Conservation (phyloP, 108 stramenopile species). For the Skeletonema costatum region DNA sequence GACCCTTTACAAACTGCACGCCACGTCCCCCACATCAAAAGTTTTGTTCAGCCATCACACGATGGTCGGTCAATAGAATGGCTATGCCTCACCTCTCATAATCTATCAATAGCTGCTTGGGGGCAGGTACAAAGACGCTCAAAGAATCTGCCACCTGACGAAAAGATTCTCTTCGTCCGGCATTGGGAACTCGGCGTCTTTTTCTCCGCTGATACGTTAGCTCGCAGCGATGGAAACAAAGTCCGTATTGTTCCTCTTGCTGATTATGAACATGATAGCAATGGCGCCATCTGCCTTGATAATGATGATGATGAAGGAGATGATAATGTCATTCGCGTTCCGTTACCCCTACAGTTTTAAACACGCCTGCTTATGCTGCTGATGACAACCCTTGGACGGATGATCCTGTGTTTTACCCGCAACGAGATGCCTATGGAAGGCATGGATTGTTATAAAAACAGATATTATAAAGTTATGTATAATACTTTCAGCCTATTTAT, state of each 20-base stretch:
- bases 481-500: neutral
- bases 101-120: slow-evolving; percentile 80
- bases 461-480: neutral
- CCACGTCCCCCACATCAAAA: slow-evolving; percentile 79
- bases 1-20: slow-evolving; percentile 49
- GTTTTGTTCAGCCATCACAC: slow-evolving; percentile 54
- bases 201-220: slow-evolving; percentile 53
- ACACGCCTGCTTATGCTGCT: neutral
- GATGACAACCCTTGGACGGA: neutral
- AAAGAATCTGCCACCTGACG: neutral
- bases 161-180: slow-evolving; percentile 46
- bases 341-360: neutral
- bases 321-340: neutral
- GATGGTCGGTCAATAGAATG: slow-evolving; percentile 52
- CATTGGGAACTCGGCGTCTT: slow-evolving; percentile 83
- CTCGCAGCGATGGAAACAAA: neutral
- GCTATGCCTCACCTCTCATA: slow-evolving; percentile 68
- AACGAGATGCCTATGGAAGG: neutral
- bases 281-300: neutral
- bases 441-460: neutral
- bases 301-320: neutral
- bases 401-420: neutral
- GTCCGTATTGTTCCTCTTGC: neutral
- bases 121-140: slow-evolving; percentile 62
- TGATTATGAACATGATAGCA: neutral